A percentile compares a stretch with the other conserved stretches of the same genome.
These are phyloP conservation scores for Ophiocordyceps camponoti-floridani DNA, from an alignment of 2,329 filamentous ascomycete genomes.

Conservation along the genomic window DNA sequence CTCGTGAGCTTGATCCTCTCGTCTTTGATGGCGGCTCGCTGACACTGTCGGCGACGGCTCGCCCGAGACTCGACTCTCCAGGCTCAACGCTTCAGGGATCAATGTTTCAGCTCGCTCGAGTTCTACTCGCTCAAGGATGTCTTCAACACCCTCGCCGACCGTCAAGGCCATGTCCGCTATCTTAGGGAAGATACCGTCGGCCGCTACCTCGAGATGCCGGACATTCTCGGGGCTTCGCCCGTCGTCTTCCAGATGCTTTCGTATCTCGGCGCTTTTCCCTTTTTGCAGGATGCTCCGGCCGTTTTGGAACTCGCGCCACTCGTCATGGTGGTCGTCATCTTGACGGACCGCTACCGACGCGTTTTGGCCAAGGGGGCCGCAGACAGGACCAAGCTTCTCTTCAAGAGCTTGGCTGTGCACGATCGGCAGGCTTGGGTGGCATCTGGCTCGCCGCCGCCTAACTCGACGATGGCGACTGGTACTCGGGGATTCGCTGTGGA, in stretches of 20 bases:
- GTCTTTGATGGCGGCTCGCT: not conserved
- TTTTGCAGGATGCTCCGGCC: conserved; percentile 50
- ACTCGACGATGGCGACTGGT: not conserved
- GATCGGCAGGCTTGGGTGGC: conserved; percentile 34
- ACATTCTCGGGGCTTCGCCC: conserved; percentile 46
- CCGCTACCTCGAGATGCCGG: conserved; percentile 56
- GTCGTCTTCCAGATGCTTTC: conserved; percentile 56
- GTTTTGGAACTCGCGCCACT: conserved; percentile 52
- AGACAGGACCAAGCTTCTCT: conserved; percentile 46
- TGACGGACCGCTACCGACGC: conserved; percentile 50
- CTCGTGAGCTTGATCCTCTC: conserved; percentile 21
- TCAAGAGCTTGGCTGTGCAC: conserved; percentile 54
- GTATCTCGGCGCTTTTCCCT: conserved; percentile 57
- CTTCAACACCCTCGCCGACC: conserved; percentile 51
- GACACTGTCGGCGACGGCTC: not conserved
- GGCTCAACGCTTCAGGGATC: conserved; percentile 47
- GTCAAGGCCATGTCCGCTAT: conserved; percentile 41
- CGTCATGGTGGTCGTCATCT: conserved; percentile 53
- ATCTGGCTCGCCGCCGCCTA: not conserved
- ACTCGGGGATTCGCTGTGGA: conserved; percentile 26
- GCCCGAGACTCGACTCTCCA: conserved; percentile 9
- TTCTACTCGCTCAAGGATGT: conserved; percentile 58
- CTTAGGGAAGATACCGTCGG: conserved; percentile 51
- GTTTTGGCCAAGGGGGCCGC: conserved; percentile 40
- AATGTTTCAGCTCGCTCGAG: conserved; percentile 54